These are phyloP conservation scores for Lasiosphaeria miniovina DNA, from an alignment of 495 filamentous ascomycete genomes.

Conservation along the genomic window DNA sequence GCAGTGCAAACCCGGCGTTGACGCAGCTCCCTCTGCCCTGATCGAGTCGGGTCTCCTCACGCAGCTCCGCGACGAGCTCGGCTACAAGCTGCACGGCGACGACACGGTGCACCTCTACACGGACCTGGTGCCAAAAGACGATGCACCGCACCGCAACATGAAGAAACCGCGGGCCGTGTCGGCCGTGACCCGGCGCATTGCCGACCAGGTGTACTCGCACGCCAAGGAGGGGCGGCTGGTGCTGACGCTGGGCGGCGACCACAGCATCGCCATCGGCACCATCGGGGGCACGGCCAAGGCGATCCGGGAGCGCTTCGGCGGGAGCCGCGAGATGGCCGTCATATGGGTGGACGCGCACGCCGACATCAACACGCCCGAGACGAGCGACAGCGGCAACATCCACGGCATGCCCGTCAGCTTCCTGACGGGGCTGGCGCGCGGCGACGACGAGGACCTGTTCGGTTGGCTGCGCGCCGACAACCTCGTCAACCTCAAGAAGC, in stretches of 20 bases:
- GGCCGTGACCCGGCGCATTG: constrained; percentile 77
- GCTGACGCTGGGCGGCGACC: constrained; percentile 91
- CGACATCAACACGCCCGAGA: constrained; percentile 95
- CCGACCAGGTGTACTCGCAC: constrained; percentile 82
- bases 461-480: constrained; percentile 74
- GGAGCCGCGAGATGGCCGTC: constrained; percentile 71
- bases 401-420: constrained; percentile 98
- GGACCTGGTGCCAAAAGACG: constrained; percentile 65
- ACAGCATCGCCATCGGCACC: constrained; percentile 93
- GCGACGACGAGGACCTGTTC: constrained; percentile 71
- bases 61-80: constrained; percentile 79
- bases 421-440: constrained; percentile 75
- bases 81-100: constrained; percentile 84
- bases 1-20: constrained; percentile 87
- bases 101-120: constrained; percentile 78
- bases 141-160: constrained; percentile 84
- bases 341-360: constrained; percentile 99
- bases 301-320: constrained; percentile 70
- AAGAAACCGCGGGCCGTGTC: constrained; percentile 87
- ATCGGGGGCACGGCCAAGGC: constrained; percentile 82
- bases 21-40: constrained; percentile 86
- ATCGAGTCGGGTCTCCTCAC: constrained; percentile 84
- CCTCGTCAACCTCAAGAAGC: constrained; percentile 65
- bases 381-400: constrained; percentile 84
- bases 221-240: constrained; percentile 82